These are phyloP conservation scores for Hansfordia pulvinata DNA, from an alignment of 2,329 filamentous ascomycete species.

Conservation along the genomic window DNA sequence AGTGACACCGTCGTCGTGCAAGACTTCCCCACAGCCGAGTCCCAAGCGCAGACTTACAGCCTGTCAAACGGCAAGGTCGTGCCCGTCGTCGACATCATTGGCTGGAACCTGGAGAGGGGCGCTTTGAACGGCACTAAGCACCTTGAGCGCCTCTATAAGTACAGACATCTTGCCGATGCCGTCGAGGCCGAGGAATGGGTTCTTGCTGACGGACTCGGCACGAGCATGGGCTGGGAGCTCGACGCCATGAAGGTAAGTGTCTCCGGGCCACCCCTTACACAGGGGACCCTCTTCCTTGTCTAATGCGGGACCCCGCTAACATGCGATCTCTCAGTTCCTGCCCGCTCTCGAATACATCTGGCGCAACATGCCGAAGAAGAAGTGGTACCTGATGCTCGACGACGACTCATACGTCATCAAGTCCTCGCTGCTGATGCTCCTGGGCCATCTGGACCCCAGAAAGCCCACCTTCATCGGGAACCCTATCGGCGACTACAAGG, in stretches of 20 bases:
- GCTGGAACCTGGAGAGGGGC: constrained; percentile 16
- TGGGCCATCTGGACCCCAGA: constrained; percentile 32
- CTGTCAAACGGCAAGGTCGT: constrained; percentile 13
- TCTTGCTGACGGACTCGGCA: constrained; percentile 16
- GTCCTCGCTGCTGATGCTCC: constrained; percentile 30
- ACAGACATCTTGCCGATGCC: constrained; percentile 15
- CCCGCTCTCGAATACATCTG: constrained; percentile 38
- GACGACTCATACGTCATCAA: constrained; percentile 43
- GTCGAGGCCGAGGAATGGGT: constrained; percentile 19
- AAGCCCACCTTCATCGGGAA: constrained; percentile 39
- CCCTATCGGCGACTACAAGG: constrained; percentile 40
- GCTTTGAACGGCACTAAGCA: constrained; percentile 13
- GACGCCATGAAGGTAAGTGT: constrained; percentile 20
- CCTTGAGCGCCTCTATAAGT: constrained; percentile 16
- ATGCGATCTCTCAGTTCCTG: constrained; percentile 42
- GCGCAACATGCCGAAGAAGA: constrained; percentile 34
- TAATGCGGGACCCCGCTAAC: not conserved
- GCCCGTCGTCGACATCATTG: constrained; percentile 16
- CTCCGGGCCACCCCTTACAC: not conserved
- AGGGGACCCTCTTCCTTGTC: constrained; percentile 5
- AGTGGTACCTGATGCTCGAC: constrained; percentile 45
- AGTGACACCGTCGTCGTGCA: constrained; percentile 32
- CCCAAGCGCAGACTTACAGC: constrained; percentile 10
- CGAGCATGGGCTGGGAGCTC: constrained; percentile 18
- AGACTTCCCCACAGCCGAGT: constrained; percentile 27